A percentile compares a stretch with the other conserved stretches of the same genome.
phyloP scores from a whole-genome alignment of 192 early-diverging fungal species.

The Entophlyctis luteolus region DNA sequence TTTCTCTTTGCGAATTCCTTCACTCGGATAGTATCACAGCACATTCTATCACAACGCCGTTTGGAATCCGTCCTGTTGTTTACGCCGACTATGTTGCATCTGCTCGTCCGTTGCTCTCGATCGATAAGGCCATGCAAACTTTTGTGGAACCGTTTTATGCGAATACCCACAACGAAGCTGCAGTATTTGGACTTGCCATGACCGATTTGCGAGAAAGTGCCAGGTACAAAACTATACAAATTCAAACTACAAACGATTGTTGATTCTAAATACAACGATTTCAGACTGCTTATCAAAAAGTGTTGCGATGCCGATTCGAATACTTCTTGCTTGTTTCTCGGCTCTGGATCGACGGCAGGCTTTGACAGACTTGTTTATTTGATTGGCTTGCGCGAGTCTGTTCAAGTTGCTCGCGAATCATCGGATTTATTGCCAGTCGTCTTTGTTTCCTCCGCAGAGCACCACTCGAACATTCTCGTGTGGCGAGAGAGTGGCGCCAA shows the following conservation, averaged over 20 bases:
- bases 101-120: slow-evolving; percentile 12
- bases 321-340: slow-evolving; percentile 15
- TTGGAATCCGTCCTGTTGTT: background rate
- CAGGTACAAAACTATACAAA: background rate
- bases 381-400: background rate
- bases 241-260: background rate
- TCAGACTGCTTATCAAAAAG: background rate
- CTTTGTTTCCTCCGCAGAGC: slow-evolving; percentile 44
- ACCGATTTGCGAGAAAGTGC: slow-evolving; percentile 9
- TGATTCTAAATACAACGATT: too few species aligned
- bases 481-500: slow-evolving; percentile 42
- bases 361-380: slow-evolving; percentile 12
- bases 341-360: slow-evolving; percentile 19
- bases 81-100: slow-evolving; percentile 34
- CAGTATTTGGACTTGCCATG: slow-evolving; percentile 3
- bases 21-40: background rate
- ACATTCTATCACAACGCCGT: background rate
- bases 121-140: slow-evolving; percentile 21
- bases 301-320: background rate
- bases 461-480: slow-evolving; percentile 45
- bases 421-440: slow-evolving; percentile 18
- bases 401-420: background rate
- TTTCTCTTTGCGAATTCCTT: too few species aligned
- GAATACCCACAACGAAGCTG: slow-evolving; percentile 36
- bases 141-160: slow-evolving; percentile 33